phyloP scores from a whole-genome alignment of 345 rosid species.

The Gynandropsis gynandra region DNA sequence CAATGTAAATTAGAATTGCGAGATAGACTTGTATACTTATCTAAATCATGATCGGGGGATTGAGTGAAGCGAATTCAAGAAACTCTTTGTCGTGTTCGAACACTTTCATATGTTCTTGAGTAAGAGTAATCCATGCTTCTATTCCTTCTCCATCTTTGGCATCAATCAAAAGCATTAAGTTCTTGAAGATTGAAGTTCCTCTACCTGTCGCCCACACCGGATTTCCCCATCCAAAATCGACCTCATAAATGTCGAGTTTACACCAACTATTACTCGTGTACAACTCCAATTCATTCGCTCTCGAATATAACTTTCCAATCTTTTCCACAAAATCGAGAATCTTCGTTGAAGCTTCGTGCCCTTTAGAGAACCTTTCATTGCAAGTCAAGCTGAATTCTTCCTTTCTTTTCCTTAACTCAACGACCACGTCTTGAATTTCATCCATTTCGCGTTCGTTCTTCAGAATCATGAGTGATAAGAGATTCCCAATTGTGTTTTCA shows the following conservation, averaged over 20 bases:
- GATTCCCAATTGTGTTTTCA: conserved; percentile 25
- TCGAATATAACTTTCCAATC: conserved; percentile 10
- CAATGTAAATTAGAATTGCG: neutral
- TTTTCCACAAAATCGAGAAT: conserved; percentile 13
- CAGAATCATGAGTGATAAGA: conserved; percentile 23
- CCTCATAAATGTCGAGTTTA: conserved; percentile 33
- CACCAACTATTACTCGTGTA: conserved; percentile 37
- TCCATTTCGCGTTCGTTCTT: conserved; percentile 16
- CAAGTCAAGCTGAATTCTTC: conserved; percentile 4
- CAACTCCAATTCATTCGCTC: conserved; percentile 18
- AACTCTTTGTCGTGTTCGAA: conserved; percentile 24
- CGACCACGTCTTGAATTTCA: conserved; percentile 21
- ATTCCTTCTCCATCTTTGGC: conserved; percentile 30
- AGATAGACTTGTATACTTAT: conserved; percentile 3
- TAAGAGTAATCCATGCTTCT: conserved; percentile 44
- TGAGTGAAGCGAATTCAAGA: conserved; percentile 26
- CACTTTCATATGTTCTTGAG: conserved; percentile 20
- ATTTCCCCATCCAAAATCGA: conserved; percentile 55
- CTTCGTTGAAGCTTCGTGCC: neutral
- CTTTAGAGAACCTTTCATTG: conserved; percentile 5
- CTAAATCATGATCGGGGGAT: conserved; percentile 24
- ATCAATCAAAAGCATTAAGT: conserved; percentile 34
- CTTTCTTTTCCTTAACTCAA: conserved; percentile 16
- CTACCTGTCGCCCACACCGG: conserved; percentile 36
- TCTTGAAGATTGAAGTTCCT: conserved; percentile 23